Evolutionary conservation across 768 basidiomycete genomes (phyloP), one percentile per base, ranked within the genome.

Genomic region (Cyclocybe cylindracea): DNA sequence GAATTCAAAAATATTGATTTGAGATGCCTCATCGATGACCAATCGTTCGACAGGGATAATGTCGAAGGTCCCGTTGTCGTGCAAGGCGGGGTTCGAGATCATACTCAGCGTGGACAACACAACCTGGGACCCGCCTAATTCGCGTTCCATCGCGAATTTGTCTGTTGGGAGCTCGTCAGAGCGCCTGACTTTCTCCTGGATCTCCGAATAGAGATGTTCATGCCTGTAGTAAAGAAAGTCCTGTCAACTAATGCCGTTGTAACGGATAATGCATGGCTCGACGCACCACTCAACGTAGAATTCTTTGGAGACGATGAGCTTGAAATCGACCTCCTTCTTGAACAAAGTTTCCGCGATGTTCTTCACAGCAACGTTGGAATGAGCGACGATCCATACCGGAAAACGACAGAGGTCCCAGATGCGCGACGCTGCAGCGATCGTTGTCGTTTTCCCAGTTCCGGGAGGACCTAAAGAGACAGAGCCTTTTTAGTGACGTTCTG

Each of bases 21-120:
- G 78, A 6, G 78, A 80, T 2, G 78, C 81, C 61, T 83, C 80
- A 49, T 83, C 81, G n/a, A 83, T 66, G n/a, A 83, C 69, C 2
- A 83, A 69, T n/a, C 69, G 64, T 19, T 68, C 70, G 16, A 80
- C 62, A 1, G 78, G 78, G 1, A 78, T 61, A 4, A 74, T 31
- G 0, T 61, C 39, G 56, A 74, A 76, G 6, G 75, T 48, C 2
- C 67, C 64, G 10, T 67, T 66, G 0, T 58, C 46, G 9, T 66
- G 59, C n/a, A 83, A 54, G 1, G 53, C 61, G 4, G 75, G 75
- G 37, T 78, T 78, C 4, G 77, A 79, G 6, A 83, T 67, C 73
- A 78, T 79, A 49, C 75, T 72, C 18, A 83, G 53, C 1, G 80
- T 83, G 38, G 70, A 80, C 2, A 83, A 61, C 5, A 82, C 64